These are phyloP conservation scores for Mucor racemosus DNA, from an alignment of 371 early-diverging fungal species.

Conservation along the genomic window DNA sequence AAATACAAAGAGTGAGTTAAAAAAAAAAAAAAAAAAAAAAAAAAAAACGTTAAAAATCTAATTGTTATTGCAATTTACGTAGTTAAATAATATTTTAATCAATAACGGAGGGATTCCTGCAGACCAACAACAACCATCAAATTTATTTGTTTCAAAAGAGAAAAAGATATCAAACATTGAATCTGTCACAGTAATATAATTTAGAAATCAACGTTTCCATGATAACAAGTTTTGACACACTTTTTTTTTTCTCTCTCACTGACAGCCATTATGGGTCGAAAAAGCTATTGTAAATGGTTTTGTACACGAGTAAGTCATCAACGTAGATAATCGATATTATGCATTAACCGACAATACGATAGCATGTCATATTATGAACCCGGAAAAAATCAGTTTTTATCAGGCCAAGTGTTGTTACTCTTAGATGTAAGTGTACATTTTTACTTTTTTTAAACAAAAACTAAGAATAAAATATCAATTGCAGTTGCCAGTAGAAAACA, in stretches of 20 bases:
- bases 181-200: constrained; percentile 24
- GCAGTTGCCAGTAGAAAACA: constrained; percentile 55
- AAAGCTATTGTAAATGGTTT: constrained; percentile 31
- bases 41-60: no score
- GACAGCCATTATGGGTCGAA: constrained; percentile 47
- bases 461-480: background rate
- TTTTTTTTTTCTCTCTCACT: background rate
- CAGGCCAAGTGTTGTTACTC: constrained; percentile 59
- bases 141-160: background rate
- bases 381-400: constrained; percentile 53
- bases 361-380: constrained; percentile 60
- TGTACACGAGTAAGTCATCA: constrained; percentile 44
- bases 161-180: background rate
- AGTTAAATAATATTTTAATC: constrained; percentile 19
- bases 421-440: constrained; percentile 36
- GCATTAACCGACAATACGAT: background rate
- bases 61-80: background rate
- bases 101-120: constrained; percentile 24
- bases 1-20: constrained; percentile 9
- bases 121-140: background rate
- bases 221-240: background rate
- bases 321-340: no score
- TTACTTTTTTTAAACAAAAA: background rate
- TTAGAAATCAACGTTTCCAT: background rate
- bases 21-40: background rate